Conservation (phyloP, 2,329 filamentous ascomycete genomes). For the Escovopsis sp. region DNA sequence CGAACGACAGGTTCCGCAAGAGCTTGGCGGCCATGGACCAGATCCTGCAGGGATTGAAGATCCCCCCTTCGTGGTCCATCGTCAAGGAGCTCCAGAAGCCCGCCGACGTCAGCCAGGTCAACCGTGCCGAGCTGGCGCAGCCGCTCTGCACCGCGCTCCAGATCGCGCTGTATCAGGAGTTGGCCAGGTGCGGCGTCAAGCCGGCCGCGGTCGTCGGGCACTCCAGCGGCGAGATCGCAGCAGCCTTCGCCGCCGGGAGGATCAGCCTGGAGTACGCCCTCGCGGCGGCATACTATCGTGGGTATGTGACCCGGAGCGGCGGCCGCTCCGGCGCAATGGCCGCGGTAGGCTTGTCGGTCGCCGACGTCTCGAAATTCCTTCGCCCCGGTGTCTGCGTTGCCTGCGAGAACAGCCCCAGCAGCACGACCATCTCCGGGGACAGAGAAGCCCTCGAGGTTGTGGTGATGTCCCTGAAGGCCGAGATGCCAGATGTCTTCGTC, state of each 20-base stretch:
- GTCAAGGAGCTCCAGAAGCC: neutral
- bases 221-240: constrained; percentile 25
- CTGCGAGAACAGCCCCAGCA: neutral
- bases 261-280: constrained; percentile 14
- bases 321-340: neutral
- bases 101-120: neutral
- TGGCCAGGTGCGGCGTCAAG: constrained; percentile 14
- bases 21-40: neutral
- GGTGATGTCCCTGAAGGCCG: neutral
- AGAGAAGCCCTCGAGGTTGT: neutral
- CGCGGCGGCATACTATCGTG: constrained; percentile 13
- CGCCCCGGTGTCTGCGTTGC: neutral
- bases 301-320: neutral
- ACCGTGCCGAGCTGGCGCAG: constrained; percentile 1
- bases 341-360: neutral
- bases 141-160: constrained; percentile 26
- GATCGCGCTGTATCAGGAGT: constrained; percentile 23
- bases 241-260: constrained; percentile 16
- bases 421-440: neutral
- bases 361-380: neutral
- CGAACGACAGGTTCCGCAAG: neutral
- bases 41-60: neutral
- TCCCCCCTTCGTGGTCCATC: neutral
- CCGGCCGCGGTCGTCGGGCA: constrained; percentile 21
- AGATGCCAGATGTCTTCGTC: neutral